Evolutionary conservation across 2,329 filamentous ascomycete species (phyloP).

Genomic region (Eutypella sp.): DNA sequence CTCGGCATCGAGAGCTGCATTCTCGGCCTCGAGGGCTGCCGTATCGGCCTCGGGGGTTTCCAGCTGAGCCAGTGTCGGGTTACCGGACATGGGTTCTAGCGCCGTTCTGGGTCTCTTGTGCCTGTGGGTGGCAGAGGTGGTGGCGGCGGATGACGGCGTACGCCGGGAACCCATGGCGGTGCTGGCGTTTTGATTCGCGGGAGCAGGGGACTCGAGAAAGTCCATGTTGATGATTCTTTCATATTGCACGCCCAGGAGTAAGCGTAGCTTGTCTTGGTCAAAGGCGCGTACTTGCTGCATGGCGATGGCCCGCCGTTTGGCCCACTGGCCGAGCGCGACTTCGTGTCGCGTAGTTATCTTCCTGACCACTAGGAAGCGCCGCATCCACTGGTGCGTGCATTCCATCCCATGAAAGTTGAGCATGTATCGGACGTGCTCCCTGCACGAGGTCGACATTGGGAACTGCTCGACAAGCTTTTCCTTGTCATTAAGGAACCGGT

Average conservation of each 20-base stretch:
- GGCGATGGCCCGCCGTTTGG: conserved; percentile 3
- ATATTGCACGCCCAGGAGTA: conserved; percentile 8
- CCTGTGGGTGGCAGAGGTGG: too few relatives aligned
- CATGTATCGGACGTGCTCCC: conserved; percentile 16
- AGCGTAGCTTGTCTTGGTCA: conserved; percentile 10
- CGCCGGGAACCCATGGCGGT: not conserved
- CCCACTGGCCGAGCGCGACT: conserved; percentile 1
- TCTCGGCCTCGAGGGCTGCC: too few relatives aligned
- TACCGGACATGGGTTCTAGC: not conserved
- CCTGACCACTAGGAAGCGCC: conserved; percentile 18
- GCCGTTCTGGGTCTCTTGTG: not conserved
- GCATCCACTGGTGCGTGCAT: conserved; percentile 17
- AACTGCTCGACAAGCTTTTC: conserved; percentile 6
- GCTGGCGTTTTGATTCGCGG: not conserved
- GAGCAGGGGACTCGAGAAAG: conserved; percentile 1
- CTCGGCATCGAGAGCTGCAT: too few relatives aligned
- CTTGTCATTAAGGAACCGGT: conserved; percentile 20
- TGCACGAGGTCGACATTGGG: conserved; percentile 8
- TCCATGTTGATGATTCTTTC: conserved; percentile 11
- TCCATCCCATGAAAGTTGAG: conserved; percentile 10
- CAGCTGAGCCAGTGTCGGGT: too few relatives aligned
- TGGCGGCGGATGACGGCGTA: too few relatives aligned
- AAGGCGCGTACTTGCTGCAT: conserved; percentile 9
- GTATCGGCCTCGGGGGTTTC: too few relatives aligned
- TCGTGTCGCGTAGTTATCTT: conserved; percentile 11